Evolutionary conservation across 163 green algal genomes (phyloP).

Genomic region (Scenedesmus sp.): DNA sequence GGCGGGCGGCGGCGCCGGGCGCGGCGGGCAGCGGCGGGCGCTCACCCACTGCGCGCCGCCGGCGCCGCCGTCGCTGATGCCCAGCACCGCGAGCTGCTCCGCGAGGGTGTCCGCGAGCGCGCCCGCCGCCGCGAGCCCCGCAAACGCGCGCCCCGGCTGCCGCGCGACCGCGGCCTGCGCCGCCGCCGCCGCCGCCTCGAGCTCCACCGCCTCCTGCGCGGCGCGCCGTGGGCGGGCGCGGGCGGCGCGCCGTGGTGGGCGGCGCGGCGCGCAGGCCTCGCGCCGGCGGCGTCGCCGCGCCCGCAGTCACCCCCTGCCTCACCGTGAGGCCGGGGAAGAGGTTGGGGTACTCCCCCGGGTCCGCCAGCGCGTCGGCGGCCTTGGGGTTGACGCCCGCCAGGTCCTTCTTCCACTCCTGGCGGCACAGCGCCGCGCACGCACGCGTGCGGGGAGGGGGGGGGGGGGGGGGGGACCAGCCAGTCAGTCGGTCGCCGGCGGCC

Average conservation of each 20-base stretch:
- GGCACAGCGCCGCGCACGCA: too few relatives aligned
- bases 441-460: too few relatives aligned
- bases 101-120: slow-evolving; percentile 33
- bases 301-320: slow-evolving; percentile 58
- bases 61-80: background rate
- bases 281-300: too few relatives aligned
- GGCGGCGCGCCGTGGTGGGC: background rate
- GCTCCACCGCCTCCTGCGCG: slow-evolving; percentile 19
- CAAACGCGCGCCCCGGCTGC: slow-evolving; percentile 21
- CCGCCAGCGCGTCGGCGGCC: slow-evolving; percentile 93
- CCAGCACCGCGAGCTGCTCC: slow-evolving; percentile 34
- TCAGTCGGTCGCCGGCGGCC: too few relatives aligned
- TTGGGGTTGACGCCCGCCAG: slow-evolving; percentile 89
- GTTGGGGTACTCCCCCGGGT: slow-evolving; percentile 95
- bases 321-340: slow-evolving; percentile 93
- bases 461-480: too few relatives aligned
- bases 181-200: slow-evolving; percentile 25
- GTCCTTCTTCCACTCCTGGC: slow-evolving; percentile 89
- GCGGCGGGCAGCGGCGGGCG: too few relatives aligned
- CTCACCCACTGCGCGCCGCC: background rate
- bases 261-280: too few relatives aligned
- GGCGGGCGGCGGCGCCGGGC: background rate
- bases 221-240: background rate
- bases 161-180: slow-evolving; percentile 17
- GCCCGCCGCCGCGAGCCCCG: background rate